Base-by-base conservation (phyloP, 2,329 filamentous ascomycete species). In the Exophiala phaeomuriformis region DNA sequence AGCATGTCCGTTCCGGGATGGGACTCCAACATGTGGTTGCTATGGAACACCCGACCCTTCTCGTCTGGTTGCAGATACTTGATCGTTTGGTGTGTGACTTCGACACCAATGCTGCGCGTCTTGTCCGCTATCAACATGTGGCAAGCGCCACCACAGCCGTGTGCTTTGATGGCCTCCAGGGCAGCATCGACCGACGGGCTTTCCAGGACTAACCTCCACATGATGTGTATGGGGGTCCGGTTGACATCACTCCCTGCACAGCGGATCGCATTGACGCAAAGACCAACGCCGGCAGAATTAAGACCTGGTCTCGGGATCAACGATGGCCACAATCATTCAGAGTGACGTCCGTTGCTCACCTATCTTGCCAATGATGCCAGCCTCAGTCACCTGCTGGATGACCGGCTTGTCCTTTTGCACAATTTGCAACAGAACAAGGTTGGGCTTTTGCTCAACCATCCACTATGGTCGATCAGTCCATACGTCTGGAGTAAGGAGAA, bases 181-280 rank as follows among this genome's bases (percentile, higher is more conserved):
- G 78, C 78, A 33, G 73, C 72, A 1, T 64, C 64, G 0, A 68
- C 65, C 3, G 69, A 73, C 0, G 29, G 39, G 50, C 71, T 73
- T 41, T 81, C 77, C 19, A 82, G 66, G 8, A 71, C 75, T 52
- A 72, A 68, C 10, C 78, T 69, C 30, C 81, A 68, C 0, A 72
- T 77, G 3, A 82, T 65, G 64, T 82, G 79, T 10, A 74, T 74
- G 0, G 79, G 78, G 5, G 80, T 61, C 1, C 69, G 69, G 1
- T 62, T 64, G 2, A 67, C 61, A 53, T 75, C 69, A 47, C 78
- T 69, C 1, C 78, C 78, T 37, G 69, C 65, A 1, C 73, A 74
- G 57, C 71, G 69, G 55, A 81, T 76, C 2, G 78, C 79, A 60
- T 81, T 82, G 36, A 81, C 68, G 33, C 73, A 74, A 0, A 77